These are phyloP conservation scores for Limonium bicolor DNA, from an alignment of 148 eudicot species.

Conservation along the genomic window DNA sequence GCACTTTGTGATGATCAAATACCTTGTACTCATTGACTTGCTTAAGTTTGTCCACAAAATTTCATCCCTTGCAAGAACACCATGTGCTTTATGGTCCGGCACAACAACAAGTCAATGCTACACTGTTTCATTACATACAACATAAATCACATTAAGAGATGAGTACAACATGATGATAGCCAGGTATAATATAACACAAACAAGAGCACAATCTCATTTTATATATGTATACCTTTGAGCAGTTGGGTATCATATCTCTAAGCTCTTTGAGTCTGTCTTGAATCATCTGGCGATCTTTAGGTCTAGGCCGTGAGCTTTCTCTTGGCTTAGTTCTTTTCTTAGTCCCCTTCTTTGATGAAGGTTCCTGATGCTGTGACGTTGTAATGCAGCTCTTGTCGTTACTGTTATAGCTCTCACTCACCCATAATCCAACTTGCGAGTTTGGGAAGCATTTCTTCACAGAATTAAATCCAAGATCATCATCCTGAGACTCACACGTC, in stretches of 20 bases:
- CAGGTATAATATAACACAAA: neutral
- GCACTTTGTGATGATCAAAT: neutral
- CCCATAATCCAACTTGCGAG: conserved; percentile 15
- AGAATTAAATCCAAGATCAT: conserved; percentile 6
- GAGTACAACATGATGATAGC: too few species aligned
- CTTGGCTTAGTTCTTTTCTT: conserved; percentile 75
- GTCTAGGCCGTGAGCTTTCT: conserved; percentile 49
- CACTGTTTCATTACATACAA: conserved; percentile 30
- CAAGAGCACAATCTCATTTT: neutral
- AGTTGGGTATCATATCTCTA: conserved; percentile 72
- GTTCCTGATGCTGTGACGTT: conserved; percentile 18
- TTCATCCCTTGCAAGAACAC: conserved; percentile 52
- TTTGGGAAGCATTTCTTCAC: conserved; percentile 17
- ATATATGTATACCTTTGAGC: conserved; percentile 49
- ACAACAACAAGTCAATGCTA: conserved; percentile 63
- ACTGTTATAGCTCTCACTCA: conserved; percentile 22
- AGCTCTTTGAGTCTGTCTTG: conserved; percentile 66
- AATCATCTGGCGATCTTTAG: conserved; percentile 76
- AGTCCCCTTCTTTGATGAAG: conserved; percentile 21
- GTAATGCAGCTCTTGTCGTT: conserved; percentile 24
- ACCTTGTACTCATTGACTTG: conserved; percentile 47
- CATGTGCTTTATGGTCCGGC: conserved; percentile 64
- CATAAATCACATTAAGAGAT: neutral
- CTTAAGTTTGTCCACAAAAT: conserved; percentile 45
- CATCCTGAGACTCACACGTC: neutral